These are phyloP conservation scores for Phytopythium oedochilum DNA, from an alignment of 352 stramenopile species.

Conservation along the genomic window DNA sequence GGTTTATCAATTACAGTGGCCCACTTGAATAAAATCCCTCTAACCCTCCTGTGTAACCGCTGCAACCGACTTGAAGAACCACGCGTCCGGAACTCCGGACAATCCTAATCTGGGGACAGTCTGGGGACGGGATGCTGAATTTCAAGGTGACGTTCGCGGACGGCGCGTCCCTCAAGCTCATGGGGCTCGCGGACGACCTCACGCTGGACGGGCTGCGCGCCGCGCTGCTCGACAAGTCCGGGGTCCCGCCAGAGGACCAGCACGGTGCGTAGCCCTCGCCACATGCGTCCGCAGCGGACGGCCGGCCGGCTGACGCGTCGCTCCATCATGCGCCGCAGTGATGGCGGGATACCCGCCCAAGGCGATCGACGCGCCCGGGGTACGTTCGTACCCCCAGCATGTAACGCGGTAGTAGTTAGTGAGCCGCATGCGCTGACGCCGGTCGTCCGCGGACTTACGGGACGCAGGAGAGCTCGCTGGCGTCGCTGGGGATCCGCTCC, in stretches of 20 bases:
- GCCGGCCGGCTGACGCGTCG: too few species aligned
- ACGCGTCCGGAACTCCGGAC: too few species aligned
- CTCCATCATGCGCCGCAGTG: slow-evolving; percentile 25
- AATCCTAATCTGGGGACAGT: too few species aligned
- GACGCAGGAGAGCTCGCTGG: slow-evolving; percentile 38
- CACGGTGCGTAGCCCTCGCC: slow-evolving; percentile 27
- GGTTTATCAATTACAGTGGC: too few species aligned
- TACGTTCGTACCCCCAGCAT: too few species aligned
- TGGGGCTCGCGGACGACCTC: slow-evolving; percentile 48
- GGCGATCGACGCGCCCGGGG: slow-evolving; percentile 47
- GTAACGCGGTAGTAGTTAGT: too few species aligned
- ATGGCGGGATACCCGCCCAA: slow-evolving; percentile 77
- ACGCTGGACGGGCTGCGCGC: slow-evolving; percentile 54
- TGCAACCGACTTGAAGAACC: too few species aligned
- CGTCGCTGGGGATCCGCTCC: slow-evolving; percentile 49
- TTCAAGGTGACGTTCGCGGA: slow-evolving; percentile 80
- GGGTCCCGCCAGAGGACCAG: slow-evolving; percentile 56
- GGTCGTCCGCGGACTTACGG: neutral
- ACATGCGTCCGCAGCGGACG: neutral
- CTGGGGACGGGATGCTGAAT: too few species aligned
- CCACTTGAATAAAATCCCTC: too few species aligned
- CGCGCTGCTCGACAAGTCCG: slow-evolving; percentile 50
- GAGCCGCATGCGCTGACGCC: neutral
- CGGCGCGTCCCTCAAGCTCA: slow-evolving; percentile 68
- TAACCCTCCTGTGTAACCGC: too few species aligned